These are phyloP conservation scores for Syncephalastrum contaminatum DNA, from an alignment of 371 early-diverging fungal genomes.

Conservation along the genomic window DNA sequence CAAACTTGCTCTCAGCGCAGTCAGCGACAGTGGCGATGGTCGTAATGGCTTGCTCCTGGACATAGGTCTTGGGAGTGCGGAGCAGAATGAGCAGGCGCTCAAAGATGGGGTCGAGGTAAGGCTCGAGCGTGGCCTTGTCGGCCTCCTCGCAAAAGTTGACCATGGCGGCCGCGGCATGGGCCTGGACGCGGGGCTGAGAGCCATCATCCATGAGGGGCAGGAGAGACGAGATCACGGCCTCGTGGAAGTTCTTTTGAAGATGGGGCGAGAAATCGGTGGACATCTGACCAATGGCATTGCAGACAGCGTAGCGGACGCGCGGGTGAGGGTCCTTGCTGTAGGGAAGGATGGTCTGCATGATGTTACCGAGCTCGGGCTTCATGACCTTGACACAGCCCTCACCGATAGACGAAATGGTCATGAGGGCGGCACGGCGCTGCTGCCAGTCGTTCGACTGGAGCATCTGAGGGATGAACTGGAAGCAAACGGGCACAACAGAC, in stretches of 20 bases:
- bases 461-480: slow-evolving; percentile 87
- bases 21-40: slow-evolving; percentile 98
- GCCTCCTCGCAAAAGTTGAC: slow-evolving; percentile 95
- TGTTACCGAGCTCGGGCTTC: slow-evolving; percentile 84
- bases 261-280: slow-evolving; percentile 92
- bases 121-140: slow-evolving; percentile 74
- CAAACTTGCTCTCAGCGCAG: slow-evolving; percentile 85
- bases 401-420: slow-evolving; percentile 93
- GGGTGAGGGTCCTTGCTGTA: slow-evolving; percentile 91
- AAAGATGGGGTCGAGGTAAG: slow-evolving; percentile 88
- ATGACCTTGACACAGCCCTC: slow-evolving; percentile 95
- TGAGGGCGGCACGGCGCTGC: slow-evolving; percentile 90
- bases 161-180: slow-evolving; percentile 95
- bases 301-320: slow-evolving; percentile 94
- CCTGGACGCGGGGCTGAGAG: slow-evolving; percentile 81
- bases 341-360: slow-evolving; percentile 82
- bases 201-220: slow-evolving; percentile 88
- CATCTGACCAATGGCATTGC: slow-evolving; percentile 96
- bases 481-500: slow-evolving; percentile 84
- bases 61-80: slow-evolving; percentile 79
- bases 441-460: slow-evolving; percentile 88
- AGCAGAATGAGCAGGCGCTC: slow-evolving; percentile 81
- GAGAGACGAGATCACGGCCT: slow-evolving; percentile 72
- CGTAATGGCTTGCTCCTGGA: slow-evolving; percentile 97
- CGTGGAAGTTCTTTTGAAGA: slow-evolving; percentile 82